Evolutionary conservation across 1,139 yeast genomes (phyloP).

Genomic region (Sugiyamaella xylanicola): DNA sequence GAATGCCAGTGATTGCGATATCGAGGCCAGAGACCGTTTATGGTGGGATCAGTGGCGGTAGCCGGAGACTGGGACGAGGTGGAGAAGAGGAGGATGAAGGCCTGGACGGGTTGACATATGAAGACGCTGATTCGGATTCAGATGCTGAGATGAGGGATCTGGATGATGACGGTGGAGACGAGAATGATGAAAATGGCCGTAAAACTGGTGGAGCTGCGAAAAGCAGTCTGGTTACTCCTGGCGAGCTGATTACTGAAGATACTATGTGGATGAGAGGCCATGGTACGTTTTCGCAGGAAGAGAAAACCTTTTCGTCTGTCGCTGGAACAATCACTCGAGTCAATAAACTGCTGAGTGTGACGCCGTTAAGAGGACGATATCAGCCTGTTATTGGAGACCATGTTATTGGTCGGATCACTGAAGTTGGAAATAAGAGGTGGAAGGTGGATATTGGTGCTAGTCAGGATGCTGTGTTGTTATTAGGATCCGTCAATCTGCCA

Average conservation of each 20-base stretch:
- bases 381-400: conserved; percentile 97
- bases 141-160: conserved; percentile 30
- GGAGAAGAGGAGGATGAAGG: not conserved
- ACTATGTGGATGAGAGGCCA: conserved; percentile 99
- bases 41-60: conserved; percentile 4
- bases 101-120: conserved; percentile 7
- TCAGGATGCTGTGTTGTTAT: conserved; percentile 87
- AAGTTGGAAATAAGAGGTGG: conserved; percentile 94
- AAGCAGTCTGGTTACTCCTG: conserved; percentile 73
- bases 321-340: conserved; percentile 90
- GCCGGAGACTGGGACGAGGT: not conserved
- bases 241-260: conserved; percentile 94
- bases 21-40: conserved; percentile 9
- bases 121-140: conserved; percentile 32
- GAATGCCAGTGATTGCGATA: conserved; percentile 14
- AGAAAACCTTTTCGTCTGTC: conserved; percentile 80
- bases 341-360: conserved; percentile 80
- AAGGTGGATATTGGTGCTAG: conserved; percentile 93
- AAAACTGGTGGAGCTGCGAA: conserved; percentile 10
- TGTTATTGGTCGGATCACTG: conserved; percentile 89
- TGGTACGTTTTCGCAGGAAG: conserved; percentile 80
- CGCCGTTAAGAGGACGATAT: conserved; percentile 83
- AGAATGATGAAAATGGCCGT: not conserved
- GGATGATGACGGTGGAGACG: conserved; percentile 17
- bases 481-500: conserved; percentile 95